Evolutionary conservation across 805 yeast genomes (phyloP), one percentile per base, ranked within the genome.

Genomic region (Jamesozyma hellenica): DNA sequence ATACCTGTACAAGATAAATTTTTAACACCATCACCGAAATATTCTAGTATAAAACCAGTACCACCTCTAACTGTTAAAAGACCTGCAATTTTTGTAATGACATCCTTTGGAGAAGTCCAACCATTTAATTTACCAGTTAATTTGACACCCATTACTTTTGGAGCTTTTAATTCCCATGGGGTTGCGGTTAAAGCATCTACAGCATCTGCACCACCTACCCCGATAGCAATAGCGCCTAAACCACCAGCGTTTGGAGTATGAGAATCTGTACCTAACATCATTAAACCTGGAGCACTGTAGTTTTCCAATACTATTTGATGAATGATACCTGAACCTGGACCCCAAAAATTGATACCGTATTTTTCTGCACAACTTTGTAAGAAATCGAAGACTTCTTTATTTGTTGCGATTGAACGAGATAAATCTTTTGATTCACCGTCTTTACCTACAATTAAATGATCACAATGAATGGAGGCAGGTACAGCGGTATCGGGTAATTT

Each of bases 181-280:
- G 92, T 81, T 49, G 92, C 95, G 33, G 97, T 87, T 58, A 92
- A 69, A 38, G 92, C 98, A 65, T 92, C 98, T 41, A 92, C 98
- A 31, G 98, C 98, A 67, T 92, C 98, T 41, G 98, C 98, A 71
- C 98, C 98, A 67, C 98, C 98, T 31, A 92, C 98, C 68, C 98
- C 98, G 61, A 92, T 92, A 55, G 98, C 97, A 50, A 90, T 80
- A 50, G 95, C 95, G 61, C 98, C 98, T 47, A 92, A 70, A 51
- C 98, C 98, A 69, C 98, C 98, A 25, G 98, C 98, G 57, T 92
- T 92, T 36, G 98, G 98, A 36, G 98, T 92, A 64, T 92, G 98
- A 1, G 97, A 88, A 65, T 92, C 98, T 31, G 98, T 92, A 52
- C 98, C 98, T 44, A 92, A 74, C 87, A 92, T 83, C 84, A 92